Conservation (phyloP, 177 flowering plant species). For the Vitis hybrid region DNA sequence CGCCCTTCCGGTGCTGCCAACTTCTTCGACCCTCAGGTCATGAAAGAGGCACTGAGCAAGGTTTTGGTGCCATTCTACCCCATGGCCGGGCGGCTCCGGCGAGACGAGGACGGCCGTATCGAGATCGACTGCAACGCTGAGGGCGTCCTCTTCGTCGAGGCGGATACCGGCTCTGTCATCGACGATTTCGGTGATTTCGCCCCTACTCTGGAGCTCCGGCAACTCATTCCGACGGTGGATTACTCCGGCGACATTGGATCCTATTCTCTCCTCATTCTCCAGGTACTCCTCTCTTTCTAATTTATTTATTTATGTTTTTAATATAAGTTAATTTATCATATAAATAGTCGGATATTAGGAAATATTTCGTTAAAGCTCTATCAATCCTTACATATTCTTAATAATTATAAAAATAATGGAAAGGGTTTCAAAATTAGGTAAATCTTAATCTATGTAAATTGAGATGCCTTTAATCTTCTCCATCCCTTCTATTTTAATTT, state of each 20-base stretch:
- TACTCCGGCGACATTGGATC: constrained; percentile 59
- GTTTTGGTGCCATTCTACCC: constrained; percentile 69
- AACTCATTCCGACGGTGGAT: constrained; percentile 77
- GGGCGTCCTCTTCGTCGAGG: constrained; percentile 70
- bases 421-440: too few relatives aligned
- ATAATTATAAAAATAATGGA: too few relatives aligned
- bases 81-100: constrained; percentile 57
- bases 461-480: too few relatives aligned
- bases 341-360: too few relatives aligned
- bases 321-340: too few relatives aligned
- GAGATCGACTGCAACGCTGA: constrained; percentile 61
- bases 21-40: constrained; percentile 31
- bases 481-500: too few relatives aligned
- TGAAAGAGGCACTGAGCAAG: constrained; percentile 53
- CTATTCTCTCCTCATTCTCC: constrained; percentile 65
- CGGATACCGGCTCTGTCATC: constrained; percentile 46
- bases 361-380: too few relatives aligned
- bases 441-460: too few relatives aligned
- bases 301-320: not conserved
- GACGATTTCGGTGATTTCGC: constrained; percentile 92
- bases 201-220: constrained; percentile 63
- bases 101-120: constrained; percentile 65
- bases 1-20: constrained; percentile 26
- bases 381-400: too few relatives aligned
- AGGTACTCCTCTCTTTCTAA: constrained; percentile 37